Base-by-base conservation (phyloP, 2,329 filamentous ascomycete species). In the Scopulariopsis brevicaulis region DNA sequence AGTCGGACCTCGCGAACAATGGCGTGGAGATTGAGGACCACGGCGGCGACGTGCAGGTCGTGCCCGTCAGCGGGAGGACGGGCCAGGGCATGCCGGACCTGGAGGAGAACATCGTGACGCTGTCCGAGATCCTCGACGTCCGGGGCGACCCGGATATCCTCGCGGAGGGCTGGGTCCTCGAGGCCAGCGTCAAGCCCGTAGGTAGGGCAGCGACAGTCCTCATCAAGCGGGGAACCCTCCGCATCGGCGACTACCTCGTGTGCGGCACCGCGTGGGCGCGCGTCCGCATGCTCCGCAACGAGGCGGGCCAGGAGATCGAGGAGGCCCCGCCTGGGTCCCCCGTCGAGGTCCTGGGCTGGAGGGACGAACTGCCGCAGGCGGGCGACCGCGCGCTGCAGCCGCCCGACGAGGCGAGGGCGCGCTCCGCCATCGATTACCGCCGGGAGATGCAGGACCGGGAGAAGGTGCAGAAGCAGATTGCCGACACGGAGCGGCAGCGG, bases 331-430 rank as follows among this genome's bases (percentile, higher is more conserved):
- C 94, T 0, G 94, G 94, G 40, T 94, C 86, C 32, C 91, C 95
- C 0, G 89, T 96, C 3, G 90, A 97, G 70, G 83, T 99, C 22
- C 84, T 96, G 61, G 94, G 94, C n/a, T 99, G 94, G 94, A 85
- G 86, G 64, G 88, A 90, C 40, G 86, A 90, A 63, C 71, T 82
- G 7, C 93, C 94, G 1, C 79, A 82, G 25, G 93, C 94, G 1
- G 95, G 95, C 55, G 89, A 95, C 65, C 84, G 90, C 73, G 86
- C 96, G 10, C 77, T 99, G 0, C 89, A 97, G 72, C 90, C 92
- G 1, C 77, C 81, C 0, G 84, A 85, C 63, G 92, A 97, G 72
- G 81, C 84, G 60, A 86, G 82, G 61, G 94, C 91, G 40, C 89
- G 89, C 65, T 80, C 78, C 2, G 93, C 94, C 0, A 80, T 93